phyloP scores from a whole-genome alignment of 2,329 filamentous ascomycete genomes.

The Curvularia eragrostidis region DNA sequence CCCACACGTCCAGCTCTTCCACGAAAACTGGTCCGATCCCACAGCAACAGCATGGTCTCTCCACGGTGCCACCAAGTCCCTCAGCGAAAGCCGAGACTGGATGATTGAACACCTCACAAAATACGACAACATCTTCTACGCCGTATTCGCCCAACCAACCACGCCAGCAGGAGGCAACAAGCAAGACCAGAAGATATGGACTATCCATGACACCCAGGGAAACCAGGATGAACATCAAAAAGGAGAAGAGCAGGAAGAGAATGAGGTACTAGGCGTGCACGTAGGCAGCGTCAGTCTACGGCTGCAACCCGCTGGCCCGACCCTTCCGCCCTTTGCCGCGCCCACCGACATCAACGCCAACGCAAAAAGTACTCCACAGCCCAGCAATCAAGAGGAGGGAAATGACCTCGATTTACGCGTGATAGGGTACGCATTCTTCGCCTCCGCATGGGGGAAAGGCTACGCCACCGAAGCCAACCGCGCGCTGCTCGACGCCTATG shows the following conservation, averaged over 20 bases:
- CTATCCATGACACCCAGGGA: not conserved
- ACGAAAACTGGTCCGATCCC: constrained; percentile 34
- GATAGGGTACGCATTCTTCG: constrained; percentile 36
- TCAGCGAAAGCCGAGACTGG: constrained; percentile 28
- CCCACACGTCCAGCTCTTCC: constrained; percentile 37
- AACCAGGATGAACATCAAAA: not conserved
- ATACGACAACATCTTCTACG: constrained; percentile 25
- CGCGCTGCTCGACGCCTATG: constrained; percentile 28
- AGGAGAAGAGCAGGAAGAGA: not conserved
- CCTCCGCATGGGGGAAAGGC: constrained; percentile 30
- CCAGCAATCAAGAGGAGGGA: not conserved
- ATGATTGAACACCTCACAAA: constrained; percentile 24
- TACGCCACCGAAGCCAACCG: constrained; percentile 38
- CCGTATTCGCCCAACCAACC: constrained; percentile 14
- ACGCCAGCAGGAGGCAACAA: not conserved
- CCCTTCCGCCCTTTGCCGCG: constrained; percentile 8
- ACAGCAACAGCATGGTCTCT: constrained; percentile 36
- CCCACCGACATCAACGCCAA: not conserved
- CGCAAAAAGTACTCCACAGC: not conserved
- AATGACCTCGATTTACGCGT: constrained; percentile 19
- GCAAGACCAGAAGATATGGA: not conserved
- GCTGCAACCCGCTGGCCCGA: constrained; percentile 11
- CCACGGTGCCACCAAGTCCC: constrained; percentile 26
- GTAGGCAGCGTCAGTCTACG: constrained; percentile 27
- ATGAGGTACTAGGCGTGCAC: constrained; percentile 8